phyloP scores from a whole-genome alignment of 768 basidiomycete genomes.

The Lactifluus hygrophoroides region DNA sequence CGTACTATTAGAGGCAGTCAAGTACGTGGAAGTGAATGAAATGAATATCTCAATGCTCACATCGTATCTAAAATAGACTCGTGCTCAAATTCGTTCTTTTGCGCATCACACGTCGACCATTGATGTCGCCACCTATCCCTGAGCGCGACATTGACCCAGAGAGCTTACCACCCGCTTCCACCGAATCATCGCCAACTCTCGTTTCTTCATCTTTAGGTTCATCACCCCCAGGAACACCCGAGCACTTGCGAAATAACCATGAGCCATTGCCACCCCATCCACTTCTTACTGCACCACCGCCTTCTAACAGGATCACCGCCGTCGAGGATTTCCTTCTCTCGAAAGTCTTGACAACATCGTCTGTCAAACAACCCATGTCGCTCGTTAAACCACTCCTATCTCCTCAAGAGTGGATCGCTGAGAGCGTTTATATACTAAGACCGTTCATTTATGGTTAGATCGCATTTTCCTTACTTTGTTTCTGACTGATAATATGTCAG shows the following conservation, averaged over 20 bases:
- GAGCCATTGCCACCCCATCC: conserved; percentile 56
- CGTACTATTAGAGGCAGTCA: conserved; percentile 69
- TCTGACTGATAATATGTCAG: conserved; percentile 19
- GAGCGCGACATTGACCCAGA: conserved; percentile 84
- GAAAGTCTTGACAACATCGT: conserved; percentile 65
- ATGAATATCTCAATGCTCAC: conserved; percentile 5
- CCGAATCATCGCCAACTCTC: conserved; percentile 50
- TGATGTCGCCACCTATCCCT: conserved; percentile 71
- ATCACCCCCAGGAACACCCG: conserved; percentile 57
- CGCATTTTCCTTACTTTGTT: not conserved
- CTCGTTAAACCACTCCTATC: conserved; percentile 54
- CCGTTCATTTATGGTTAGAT: conserved; percentile 69
- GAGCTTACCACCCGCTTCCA: conserved; percentile 38
- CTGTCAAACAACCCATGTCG: conserved; percentile 62
- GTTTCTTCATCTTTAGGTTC: conserved; percentile 47
- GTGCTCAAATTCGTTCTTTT: conserved; percentile 66
- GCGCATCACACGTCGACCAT: conserved; percentile 64
- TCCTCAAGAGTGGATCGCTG: conserved; percentile 67
- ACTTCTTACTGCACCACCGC: conserved; percentile 46
- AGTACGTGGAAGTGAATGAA: conserved; percentile 45
- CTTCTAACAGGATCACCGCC: conserved; percentile 42
- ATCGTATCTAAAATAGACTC: conserved; percentile 41
- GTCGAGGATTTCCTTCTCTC: conserved; percentile 79
- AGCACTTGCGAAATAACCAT: conserved; percentile 76
- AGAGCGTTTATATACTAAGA: conserved; percentile 59